Evolutionary conservation across 106 monocot genomes (phyloP).

Genomic region (Acanthochlamys bracteata): DNA sequence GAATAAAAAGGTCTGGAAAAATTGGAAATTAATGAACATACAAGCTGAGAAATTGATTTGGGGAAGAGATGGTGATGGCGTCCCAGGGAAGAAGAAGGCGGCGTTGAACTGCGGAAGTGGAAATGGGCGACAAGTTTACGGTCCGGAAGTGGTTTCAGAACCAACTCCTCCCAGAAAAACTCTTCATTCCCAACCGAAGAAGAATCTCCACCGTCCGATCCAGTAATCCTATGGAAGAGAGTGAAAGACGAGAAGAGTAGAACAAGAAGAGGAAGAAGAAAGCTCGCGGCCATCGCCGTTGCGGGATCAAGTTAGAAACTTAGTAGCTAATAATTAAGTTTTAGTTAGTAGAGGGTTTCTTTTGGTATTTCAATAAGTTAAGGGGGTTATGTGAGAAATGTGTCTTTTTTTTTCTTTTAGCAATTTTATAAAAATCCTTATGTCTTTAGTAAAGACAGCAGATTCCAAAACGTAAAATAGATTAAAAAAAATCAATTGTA

Average conservation of each 20-base stretch:
- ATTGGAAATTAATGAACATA: not conserved
- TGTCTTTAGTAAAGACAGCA: too few relatives aligned
- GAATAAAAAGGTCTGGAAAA: not conserved
- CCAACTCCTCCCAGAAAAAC: constrained; percentile 87
- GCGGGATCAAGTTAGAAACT: not conserved
- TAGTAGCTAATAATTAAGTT: too few relatives aligned
- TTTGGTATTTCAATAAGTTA: too few relatives aligned
- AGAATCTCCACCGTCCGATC: not conserved
- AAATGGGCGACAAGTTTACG: constrained; percentile 78
- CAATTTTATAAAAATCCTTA: too few relatives aligned
- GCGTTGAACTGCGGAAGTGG: constrained; percentile 61
- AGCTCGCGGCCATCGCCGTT: not conserved
- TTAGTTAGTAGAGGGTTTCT: too few relatives aligned
- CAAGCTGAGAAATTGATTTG: constrained; percentile 89
- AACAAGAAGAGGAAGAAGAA: constrained; percentile 2
- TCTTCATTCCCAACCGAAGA: constrained; percentile 7
- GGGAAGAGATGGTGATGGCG: constrained; percentile 88
- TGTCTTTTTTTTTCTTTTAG: too few relatives aligned
- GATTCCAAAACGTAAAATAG: too few relatives aligned
- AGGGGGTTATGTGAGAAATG: too few relatives aligned
- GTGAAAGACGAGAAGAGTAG: not conserved
- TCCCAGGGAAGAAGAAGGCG: constrained; percentile 44
- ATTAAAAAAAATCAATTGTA: too few relatives aligned
- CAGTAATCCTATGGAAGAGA: not conserved
- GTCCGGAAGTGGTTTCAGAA: constrained; percentile 77